Percentiles rank a stretch among this genome's conserved stretches.
Evolutionary conservation across 306 rosid genomes (phyloP).

Genomic region (Medicago lupulina): DNA sequence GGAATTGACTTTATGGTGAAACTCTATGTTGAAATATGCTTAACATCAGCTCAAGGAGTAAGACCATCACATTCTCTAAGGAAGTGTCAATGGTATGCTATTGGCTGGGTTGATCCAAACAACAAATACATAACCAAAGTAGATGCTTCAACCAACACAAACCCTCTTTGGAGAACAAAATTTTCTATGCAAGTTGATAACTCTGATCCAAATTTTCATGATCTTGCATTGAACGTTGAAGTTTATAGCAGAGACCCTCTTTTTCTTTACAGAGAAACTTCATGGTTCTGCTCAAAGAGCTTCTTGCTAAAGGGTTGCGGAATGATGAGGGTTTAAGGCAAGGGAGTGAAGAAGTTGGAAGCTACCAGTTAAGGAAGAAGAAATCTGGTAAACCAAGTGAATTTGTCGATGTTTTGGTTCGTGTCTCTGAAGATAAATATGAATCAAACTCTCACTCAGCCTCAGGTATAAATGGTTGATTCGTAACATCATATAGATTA

Average conservation of each 20-base stretch:
- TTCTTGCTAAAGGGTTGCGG: slow-evolving; percentile 58
- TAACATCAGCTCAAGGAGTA: slow-evolving; percentile 83
- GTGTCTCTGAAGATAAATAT: slow-evolving; percentile 62
- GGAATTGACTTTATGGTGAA: slow-evolving; percentile 68
- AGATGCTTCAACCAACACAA: slow-evolving; percentile 75
- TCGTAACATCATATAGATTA: background rate
- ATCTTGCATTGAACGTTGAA: slow-evolving; percentile 64
- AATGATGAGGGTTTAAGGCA: slow-evolving; percentile 47
- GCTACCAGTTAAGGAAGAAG: slow-evolving; percentile 74
- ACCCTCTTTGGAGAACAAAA: slow-evolving; percentile 83
- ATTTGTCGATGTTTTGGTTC: slow-evolving; percentile 74
- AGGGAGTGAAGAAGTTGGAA: slow-evolving; percentile 64
- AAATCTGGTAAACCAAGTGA: slow-evolving; percentile 72
- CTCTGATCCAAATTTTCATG: slow-evolving; percentile 50
- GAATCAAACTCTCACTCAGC: slow-evolving; percentile 53
- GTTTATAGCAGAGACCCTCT: slow-evolving; percentile 80
- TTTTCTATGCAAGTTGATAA: slow-evolving; percentile 66
- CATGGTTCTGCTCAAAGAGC: slow-evolving; percentile 85
- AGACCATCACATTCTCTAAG: slow-evolving; percentile 61
- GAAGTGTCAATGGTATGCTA: slow-evolving; percentile 91
- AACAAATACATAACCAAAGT: slow-evolving; percentile 73
- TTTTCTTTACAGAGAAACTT: slow-evolving; percentile 73
- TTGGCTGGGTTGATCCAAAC: slow-evolving; percentile 78
- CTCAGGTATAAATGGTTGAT: slow-evolving; percentile 46
- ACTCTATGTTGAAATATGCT: slow-evolving; percentile 71